Percentiles rank a stretch among this genome's conserved stretches.
These are phyloP conservation scores for Protea cynaroides DNA, from an alignment of 164 flowering plant genomes.

Conservation along the genomic window DNA sequence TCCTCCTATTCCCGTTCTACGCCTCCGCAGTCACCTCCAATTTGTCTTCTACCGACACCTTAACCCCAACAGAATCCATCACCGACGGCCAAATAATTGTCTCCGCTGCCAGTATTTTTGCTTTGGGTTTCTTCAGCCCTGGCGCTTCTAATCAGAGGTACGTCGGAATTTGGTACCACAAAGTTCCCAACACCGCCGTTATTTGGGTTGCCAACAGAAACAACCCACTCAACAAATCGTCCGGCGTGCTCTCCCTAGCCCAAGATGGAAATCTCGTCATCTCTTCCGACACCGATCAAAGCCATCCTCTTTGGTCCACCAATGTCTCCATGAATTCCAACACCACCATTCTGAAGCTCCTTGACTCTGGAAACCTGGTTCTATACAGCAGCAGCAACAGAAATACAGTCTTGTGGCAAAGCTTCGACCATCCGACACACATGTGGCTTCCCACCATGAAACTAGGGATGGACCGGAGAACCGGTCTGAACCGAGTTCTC, in stretches of 20 bases:
- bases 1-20: too few species aligned
- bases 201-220: slow-evolving; percentile 61
- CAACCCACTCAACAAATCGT: slow-evolving; percentile 27
- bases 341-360: slow-evolving; percentile 14
- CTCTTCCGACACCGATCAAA: neutral
- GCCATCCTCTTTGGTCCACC: slow-evolving; percentile 29
- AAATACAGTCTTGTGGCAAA: slow-evolving; percentile 28
- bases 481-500: slow-evolving; percentile 26
- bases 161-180: slow-evolving; percentile 45
- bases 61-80: too few species aligned
- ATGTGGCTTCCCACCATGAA: slow-evolving; percentile 31
- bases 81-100: slow-evolving; percentile 25
- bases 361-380: slow-evolving; percentile 39
- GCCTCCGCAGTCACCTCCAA: too few species aligned
- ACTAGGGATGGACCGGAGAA: slow-evolving; percentile 23
- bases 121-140: slow-evolving; percentile 45
- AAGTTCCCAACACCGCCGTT: slow-evolving; percentile 15
- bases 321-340: slow-evolving; percentile 13
- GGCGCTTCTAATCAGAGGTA: slow-evolving; percentile 23
- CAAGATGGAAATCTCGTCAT: slow-evolving; percentile 23
- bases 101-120: slow-evolving; percentile 24
- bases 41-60: too few species aligned
- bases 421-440: slow-evolving; percentile 46
- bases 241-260: slow-evolving; percentile 29
- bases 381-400: slow-evolving; percentile 5